Evolutionary conservation across 305 asterid genomes (phyloP).

Genomic region (Fraxinus greggii): DNA sequence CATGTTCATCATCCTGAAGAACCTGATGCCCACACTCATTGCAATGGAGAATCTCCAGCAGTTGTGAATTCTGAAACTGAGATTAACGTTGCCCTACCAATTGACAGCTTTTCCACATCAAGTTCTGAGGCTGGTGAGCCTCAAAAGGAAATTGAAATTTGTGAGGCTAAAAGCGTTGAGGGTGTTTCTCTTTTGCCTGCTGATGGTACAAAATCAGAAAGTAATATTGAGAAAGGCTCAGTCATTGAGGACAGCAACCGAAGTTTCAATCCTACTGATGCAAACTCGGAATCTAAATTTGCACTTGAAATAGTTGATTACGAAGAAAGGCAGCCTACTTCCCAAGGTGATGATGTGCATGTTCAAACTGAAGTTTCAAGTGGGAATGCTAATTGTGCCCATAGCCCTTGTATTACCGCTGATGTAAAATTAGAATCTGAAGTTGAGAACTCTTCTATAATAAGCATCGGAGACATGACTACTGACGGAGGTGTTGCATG

Average conservation of each 20-base stretch:
- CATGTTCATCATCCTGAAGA: conserved; percentile 32
- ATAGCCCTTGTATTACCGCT: conserved; percentile 27
- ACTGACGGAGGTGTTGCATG: conserved; percentile 27
- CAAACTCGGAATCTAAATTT: conserved; percentile 25
- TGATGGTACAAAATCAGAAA: conserved; percentile 28
- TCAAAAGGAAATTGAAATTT: conserved; percentile 27
- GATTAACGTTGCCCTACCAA: conserved; percentile 27
- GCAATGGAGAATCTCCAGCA: conserved; percentile 27
- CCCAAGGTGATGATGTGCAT: conserved; percentile 24
- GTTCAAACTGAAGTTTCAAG: conserved; percentile 30
- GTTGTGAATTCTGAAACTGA: conserved; percentile 24
- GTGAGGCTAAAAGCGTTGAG: conserved; percentile 25
- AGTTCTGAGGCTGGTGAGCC: conserved; percentile 15
- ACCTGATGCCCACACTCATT: conserved; percentile 23
- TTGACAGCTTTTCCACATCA: conserved; percentile 27
- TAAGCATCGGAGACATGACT: conserved; percentile 26
- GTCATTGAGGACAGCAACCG: conserved; percentile 16
- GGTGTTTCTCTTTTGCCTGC: conserved; percentile 23
- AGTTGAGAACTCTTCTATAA: conserved; percentile 30
- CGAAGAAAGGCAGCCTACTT: conserved; percentile 21
- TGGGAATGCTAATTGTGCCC: conserved; percentile 25
- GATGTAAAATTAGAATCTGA: conserved; percentile 40
- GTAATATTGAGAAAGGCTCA: conserved; percentile 18
- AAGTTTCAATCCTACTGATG: conserved; percentile 8
- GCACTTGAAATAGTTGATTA: conserved; percentile 20